A percentile compares a stretch with the other conserved stretches of the same genome.
Evolutionary conservation across 257 asterid genomes (phyloP).

Genomic region (Cruciata laevipes): DNA sequence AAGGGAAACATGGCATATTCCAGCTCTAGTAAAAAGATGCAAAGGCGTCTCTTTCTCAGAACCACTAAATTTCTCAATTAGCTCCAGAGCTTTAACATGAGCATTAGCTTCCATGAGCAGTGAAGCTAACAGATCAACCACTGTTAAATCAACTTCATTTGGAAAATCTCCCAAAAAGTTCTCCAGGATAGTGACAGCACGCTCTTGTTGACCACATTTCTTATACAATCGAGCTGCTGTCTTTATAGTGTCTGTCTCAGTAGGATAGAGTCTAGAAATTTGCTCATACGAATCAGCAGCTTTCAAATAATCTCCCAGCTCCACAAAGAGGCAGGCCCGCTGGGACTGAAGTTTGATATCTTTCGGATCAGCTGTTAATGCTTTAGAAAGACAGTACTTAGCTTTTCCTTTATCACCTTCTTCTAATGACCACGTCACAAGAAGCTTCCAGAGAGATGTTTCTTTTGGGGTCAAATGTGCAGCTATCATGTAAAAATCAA

Average conservation of each 20-base stretch:
- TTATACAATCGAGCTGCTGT: conserved; percentile 53
- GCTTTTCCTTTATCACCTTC: conserved; percentile 61
- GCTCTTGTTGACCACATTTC: conserved; percentile 56
- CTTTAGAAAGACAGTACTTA: conserved; percentile 63
- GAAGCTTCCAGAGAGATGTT: conserved; percentile 73
- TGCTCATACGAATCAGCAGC: conserved; percentile 76
- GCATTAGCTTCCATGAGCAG: conserved; percentile 30
- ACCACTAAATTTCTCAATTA: conserved; percentile 38
- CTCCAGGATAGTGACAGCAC: conserved; percentile 59
- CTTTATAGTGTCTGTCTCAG: conserved; percentile 37
- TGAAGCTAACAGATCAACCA: conserved; percentile 53
- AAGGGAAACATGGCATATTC: conserved; percentile 65
- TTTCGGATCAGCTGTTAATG: conserved; percentile 72
- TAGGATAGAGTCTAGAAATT: conserved; percentile 55
- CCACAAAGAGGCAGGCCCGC: conserved; percentile 61
- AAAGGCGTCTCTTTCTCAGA: conserved; percentile 46
- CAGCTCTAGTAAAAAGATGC: conserved; percentile 53
- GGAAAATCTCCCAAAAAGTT: conserved; percentile 38
- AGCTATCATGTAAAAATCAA: conserved; percentile 74
- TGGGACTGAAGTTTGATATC: conserved; percentile 50
- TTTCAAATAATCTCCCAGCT: conserved; percentile 54
- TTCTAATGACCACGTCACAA: conserved; percentile 57
- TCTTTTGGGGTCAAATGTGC: conserved; percentile 77
- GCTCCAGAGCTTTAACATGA: conserved; percentile 56
- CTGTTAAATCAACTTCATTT: conserved; percentile 34